Conservation (phyloP, 2,329 filamentous ascomycete species). For the Teratosphaeria zuluensis region DNA sequence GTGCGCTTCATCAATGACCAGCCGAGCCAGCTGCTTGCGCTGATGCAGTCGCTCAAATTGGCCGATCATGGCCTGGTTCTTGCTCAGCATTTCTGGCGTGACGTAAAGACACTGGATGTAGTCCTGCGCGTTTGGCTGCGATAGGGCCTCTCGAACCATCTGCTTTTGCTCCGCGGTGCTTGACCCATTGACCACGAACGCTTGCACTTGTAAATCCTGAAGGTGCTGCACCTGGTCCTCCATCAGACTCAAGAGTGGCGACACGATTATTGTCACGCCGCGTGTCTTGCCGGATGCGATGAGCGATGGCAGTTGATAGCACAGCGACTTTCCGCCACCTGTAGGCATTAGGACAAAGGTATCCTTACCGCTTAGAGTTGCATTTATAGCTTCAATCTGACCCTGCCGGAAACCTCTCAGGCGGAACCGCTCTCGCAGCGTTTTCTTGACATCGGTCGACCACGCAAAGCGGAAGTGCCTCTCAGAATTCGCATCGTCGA, state of each 20-base stretch:
- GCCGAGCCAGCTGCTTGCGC: constrained; percentile 65
- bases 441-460: constrained; percentile 74
- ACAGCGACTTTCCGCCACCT: constrained; percentile 90
- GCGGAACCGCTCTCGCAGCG: constrained; percentile 73
- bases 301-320: constrained; percentile 88
- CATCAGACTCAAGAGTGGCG: constrained; percentile 90
- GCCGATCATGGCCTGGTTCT: constrained; percentile 59
- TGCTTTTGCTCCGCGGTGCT: constrained; percentile 53
- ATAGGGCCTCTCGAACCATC: constrained; percentile 56
- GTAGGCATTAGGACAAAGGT: constrained; percentile 97
- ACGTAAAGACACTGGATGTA: constrained; percentile 84
- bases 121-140: constrained; percentile 57
- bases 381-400: constrained; percentile 92
- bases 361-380: constrained; percentile 77
- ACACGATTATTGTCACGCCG: constrained; percentile 90
- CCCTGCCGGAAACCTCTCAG: constrained; percentile 82
- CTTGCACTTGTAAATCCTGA: constrained; percentile 62
- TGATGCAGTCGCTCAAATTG: constrained; percentile 59
- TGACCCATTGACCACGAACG: constrained; percentile 73
- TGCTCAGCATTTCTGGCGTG: constrained; percentile 92
- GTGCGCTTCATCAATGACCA: constrained; percentile 98
- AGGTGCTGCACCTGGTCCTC: constrained; percentile 90
- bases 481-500: constrained; percentile 15
- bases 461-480: constrained; percentile 48
- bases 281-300: constrained; percentile 68